These are phyloP conservation scores for Limnanthes douglasii DNA, from an alignment of 345 rosid genomes.

Conservation along the genomic window DNA sequence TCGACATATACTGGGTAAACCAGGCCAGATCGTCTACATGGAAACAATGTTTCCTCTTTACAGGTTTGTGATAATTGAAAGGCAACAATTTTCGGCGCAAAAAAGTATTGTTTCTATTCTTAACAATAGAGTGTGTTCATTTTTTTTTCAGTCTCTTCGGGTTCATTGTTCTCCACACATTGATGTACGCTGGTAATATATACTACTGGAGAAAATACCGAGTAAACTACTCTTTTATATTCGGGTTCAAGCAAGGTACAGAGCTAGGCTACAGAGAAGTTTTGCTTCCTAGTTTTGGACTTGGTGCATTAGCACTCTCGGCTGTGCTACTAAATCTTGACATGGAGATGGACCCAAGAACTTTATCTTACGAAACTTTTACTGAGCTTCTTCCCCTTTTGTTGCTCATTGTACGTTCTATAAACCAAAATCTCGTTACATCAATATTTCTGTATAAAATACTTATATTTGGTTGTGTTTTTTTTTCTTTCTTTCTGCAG, in stretches of 20 bases:
- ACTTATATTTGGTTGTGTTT: too few species aligned
- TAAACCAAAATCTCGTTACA: background rate
- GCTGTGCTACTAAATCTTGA: constrained; percentile 28
- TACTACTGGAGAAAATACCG: constrained; percentile 33
- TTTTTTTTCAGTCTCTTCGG: constrained; percentile 30
- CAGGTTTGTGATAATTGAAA: too few species aligned
- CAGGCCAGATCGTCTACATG: constrained; percentile 28
- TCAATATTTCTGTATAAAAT: background rate
- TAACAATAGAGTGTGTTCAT: too few species aligned
- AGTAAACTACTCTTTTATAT: constrained; percentile 33
- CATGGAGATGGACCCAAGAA: constrained; percentile 38
- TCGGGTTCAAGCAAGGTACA: constrained; percentile 31
- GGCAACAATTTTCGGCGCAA: background rate
- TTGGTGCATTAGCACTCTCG: constrained; percentile 24
- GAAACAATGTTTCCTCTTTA: constrained; percentile 47
- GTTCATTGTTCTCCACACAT: constrained; percentile 27
- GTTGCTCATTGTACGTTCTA: constrained; percentile 17
- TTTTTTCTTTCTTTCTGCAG: constrained; percentile 5
- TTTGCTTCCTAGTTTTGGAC: constrained; percentile 22
- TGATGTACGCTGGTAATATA: constrained; percentile 27
- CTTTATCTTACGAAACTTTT: constrained; percentile 20
- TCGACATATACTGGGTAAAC: constrained; percentile 14
- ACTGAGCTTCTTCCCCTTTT: constrained; percentile 35
- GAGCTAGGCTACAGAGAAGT: constrained; percentile 31
- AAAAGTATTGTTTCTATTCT: background rate